phyloP scores from a whole-genome alignment of 2,329 filamentous ascomycete species.

The Zymoseptoria tritici region DNA sequence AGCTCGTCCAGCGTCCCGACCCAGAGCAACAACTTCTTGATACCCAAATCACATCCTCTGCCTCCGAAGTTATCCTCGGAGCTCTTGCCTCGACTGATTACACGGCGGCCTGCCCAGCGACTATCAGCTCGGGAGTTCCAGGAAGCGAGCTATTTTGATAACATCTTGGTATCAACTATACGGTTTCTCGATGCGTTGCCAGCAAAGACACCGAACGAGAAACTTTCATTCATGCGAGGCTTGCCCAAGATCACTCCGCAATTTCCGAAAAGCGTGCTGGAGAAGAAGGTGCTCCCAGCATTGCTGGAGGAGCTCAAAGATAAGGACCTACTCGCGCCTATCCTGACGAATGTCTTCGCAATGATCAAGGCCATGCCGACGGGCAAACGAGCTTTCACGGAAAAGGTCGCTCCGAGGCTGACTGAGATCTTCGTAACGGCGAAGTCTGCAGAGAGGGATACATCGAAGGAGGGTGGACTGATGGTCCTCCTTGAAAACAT shows the following conservation, averaged over 20 bases:
- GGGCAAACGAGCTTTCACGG: constrained; percentile 70
- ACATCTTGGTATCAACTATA: constrained; percentile 91
- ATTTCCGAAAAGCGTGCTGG: constrained; percentile 87
- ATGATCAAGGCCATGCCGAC: constrained; percentile 73
- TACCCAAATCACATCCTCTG: constrained; percentile 60
- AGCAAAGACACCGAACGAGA: constrained; percentile 85
- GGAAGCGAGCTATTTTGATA: constrained; percentile 92
- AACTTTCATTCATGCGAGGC: constrained; percentile 83
- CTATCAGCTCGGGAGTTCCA: constrained; percentile 88
- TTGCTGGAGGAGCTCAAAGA: constrained; percentile 92
- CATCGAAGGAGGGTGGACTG: constrained; percentile 76
- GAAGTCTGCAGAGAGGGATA: constrained; percentile 62
- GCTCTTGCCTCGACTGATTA: constrained; percentile 79
- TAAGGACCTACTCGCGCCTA: constrained; percentile 71
- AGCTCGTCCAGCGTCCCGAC: constrained; percentile 73
- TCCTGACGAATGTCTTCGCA: constrained; percentile 87
- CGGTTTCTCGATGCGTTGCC: constrained; percentile 88
- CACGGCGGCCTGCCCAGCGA: constrained; percentile 76
- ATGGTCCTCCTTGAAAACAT: constrained; percentile 89
- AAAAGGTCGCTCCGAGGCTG: constrained; percentile 76
- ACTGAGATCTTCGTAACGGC: constrained; percentile 71
- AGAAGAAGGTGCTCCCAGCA: constrained; percentile 86
- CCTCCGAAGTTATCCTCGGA: constrained; percentile 69
- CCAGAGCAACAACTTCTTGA: constrained; percentile 71
- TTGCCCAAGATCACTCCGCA: constrained; percentile 79